Percentiles rank a stretch among this genome's conserved stretches.
phyloP scores from a whole-genome alignment of 148 eudicot genomes.

The Dysphania ambrosioides region DNA sequence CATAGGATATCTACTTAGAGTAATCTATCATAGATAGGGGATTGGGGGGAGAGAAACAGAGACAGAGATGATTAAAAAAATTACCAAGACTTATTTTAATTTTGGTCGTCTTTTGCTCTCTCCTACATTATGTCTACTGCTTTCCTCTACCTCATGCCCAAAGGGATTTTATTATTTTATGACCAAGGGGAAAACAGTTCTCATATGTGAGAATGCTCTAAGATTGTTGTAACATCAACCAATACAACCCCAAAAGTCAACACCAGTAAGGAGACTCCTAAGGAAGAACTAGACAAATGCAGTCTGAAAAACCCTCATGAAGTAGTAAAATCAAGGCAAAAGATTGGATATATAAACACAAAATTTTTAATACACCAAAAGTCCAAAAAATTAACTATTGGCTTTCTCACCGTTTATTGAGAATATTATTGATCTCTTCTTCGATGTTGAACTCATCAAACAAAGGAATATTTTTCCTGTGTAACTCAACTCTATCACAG shows the following conservation, averaged over 20 bases:
- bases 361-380: neutral
- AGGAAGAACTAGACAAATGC: neutral
- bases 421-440: slow-evolving; percentile 83
- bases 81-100: too few species aligned
- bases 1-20: too few species aligned
- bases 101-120: too few species aligned
- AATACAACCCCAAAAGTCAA: neutral
- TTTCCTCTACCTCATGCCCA: too few species aligned
- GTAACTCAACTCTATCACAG: slow-evolving; percentile 80
- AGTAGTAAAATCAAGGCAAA: neutral
- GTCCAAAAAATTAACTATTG: neutral
- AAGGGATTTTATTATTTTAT: too few species aligned
- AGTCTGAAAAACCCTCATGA: neutral
- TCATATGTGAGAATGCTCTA: too few species aligned
- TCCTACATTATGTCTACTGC: too few species aligned
- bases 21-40: too few species aligned
- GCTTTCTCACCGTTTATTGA: slow-evolving; percentile 74
- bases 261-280: neutral
- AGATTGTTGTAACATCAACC: too few species aligned
- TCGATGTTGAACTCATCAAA: slow-evolving; percentile 84
- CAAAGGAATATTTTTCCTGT: slow-evolving; percentile 66
- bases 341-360: neutral
- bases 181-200: too few species aligned
- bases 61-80: too few species aligned
- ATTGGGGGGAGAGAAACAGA: too few species aligned